These are phyloP conservation scores for Ophiobolus disseminans DNA, from an alignment of 2,329 filamentous ascomycete genomes.

Conservation along the genomic window DNA sequence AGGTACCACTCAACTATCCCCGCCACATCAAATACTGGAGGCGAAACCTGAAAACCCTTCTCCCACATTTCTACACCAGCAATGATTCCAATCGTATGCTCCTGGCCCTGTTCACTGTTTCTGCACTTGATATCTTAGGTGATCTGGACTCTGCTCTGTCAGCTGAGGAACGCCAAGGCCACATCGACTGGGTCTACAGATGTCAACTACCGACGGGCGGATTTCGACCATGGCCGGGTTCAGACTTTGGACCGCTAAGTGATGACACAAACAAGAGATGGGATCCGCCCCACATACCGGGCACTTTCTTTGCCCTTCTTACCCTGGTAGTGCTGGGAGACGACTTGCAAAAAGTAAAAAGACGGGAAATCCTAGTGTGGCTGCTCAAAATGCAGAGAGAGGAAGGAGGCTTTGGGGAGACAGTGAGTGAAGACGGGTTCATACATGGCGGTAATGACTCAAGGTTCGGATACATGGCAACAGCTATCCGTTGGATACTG, in stretches of 20 bases:
- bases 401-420: constrained; percentile 92
- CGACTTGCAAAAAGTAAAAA: constrained; percentile 68
- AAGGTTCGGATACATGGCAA: constrained; percentile 85
- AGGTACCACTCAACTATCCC: constrained; percentile 43
- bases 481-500: constrained; percentile 82
- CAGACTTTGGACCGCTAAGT: constrained; percentile 58
- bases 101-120: constrained; percentile 86
- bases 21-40: constrained; percentile 90
- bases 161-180: constrained; percentile 60
- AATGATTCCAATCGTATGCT: constrained; percentile 92
- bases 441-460: constrained; percentile 84
- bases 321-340: constrained; percentile 72
- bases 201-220: constrained; percentile 88
- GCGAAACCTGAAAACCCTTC: constrained; percentile 79
- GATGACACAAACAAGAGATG: constrained; percentile 63
- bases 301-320: constrained; percentile 87
- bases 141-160: constrained; percentile 64
- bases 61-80: constrained; percentile 83
- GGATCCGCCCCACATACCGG: constrained; percentile 83
- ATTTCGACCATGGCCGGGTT: constrained; percentile 85
- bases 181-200: constrained; percentile 79
- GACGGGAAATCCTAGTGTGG: constrained; percentile 74
- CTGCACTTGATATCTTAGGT: constrained; percentile 81
- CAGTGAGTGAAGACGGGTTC: constrained; percentile 65
- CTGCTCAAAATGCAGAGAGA: constrained; percentile 75